Percentiles rank a stretch among this genome's conserved stretches.
These are phyloP conservation scores for Sarocladium strictum DNA, from an alignment of 2,329 filamentous ascomycete genomes.

Conservation along the genomic window DNA sequence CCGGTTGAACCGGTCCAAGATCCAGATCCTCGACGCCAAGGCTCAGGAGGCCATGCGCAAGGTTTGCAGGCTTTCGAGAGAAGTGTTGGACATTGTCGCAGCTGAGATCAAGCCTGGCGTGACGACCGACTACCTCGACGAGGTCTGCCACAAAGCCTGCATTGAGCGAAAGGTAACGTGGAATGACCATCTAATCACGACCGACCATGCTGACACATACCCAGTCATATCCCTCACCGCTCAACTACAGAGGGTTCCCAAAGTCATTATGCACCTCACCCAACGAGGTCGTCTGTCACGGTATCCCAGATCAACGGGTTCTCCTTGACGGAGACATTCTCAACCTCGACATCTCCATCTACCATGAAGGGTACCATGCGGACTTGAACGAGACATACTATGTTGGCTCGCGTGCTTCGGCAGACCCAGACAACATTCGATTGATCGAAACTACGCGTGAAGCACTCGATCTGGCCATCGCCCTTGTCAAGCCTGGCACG, in stretches of 20 bases:
- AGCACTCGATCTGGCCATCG: conserved; percentile 82
- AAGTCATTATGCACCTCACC: conserved; percentile 95
- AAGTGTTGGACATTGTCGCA: conserved; percentile 89
- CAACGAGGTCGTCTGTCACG: conserved; percentile 98
- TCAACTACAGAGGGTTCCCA: conserved; percentile 94
- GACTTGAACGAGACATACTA: conserved; percentile 99
- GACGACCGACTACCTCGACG: conserved; percentile 91
- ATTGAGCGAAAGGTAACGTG: conserved; percentile 85
- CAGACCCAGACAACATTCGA: conserved; percentile 78
- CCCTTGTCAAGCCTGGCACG: conserved; percentile 86
- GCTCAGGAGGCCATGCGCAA: conserved; percentile 88
- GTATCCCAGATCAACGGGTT: conserved; percentile 85
- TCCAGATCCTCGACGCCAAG: conserved; percentile 73
- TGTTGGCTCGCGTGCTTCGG: conserved; percentile 78
- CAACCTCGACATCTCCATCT: conserved; percentile 93
- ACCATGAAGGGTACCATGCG: conserved; percentile 90
- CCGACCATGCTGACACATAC: neutral
- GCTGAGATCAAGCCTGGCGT: conserved; percentile 78
- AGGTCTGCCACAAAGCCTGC: conserved; percentile 91
- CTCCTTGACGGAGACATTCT: conserved; percentile 91
- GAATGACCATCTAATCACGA: neutral
- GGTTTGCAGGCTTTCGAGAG: conserved; percentile 78
- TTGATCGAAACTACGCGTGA: conserved; percentile 88
- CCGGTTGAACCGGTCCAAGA: conserved; percentile 67
- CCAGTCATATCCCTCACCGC: conserved; percentile 89